Conservation (phyloP, 2,329 filamentous ascomycete species). For the Westerdykella aurantiaca region DNA sequence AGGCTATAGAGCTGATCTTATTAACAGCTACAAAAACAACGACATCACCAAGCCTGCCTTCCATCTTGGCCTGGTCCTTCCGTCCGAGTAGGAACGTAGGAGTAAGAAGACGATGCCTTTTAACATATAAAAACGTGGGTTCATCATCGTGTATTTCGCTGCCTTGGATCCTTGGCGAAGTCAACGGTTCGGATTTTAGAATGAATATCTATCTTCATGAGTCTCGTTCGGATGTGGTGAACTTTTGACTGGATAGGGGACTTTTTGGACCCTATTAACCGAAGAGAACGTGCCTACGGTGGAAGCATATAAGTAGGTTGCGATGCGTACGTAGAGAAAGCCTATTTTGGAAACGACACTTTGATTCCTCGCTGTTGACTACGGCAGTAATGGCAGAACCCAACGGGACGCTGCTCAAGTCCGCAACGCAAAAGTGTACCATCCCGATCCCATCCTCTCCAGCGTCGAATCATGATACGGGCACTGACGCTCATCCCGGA, state of each 20-base stretch:
- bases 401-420: neutral
- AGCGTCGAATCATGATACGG: neutral
- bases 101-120: slow-evolving; percentile 47
- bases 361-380: neutral
- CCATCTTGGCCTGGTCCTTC: slow-evolving; percentile 67
- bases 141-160: slow-evolving; percentile 27
- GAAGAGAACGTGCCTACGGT: neutral
- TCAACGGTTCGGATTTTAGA: neutral
- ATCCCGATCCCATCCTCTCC: neutral
- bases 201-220: neutral
- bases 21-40: slow-evolving; percentile 67
- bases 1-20: neutral
- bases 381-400: neutral
- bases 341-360: neutral
- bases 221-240: neutral
- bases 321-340: neutral
- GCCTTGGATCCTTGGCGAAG: neutral
- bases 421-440: neutral
- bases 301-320: neutral
- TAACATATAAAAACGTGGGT: slow-evolving; percentile 79
- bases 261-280: neutral
- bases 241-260: neutral
- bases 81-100: slow-evolving; percentile 5
- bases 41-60: slow-evolving; percentile 74
- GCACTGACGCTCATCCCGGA: neutral